Evolutionary conservation across 345 rosid species (phyloP), one percentile per base, ranked within the genome.

Genomic region (Clausena lansium): DNA sequence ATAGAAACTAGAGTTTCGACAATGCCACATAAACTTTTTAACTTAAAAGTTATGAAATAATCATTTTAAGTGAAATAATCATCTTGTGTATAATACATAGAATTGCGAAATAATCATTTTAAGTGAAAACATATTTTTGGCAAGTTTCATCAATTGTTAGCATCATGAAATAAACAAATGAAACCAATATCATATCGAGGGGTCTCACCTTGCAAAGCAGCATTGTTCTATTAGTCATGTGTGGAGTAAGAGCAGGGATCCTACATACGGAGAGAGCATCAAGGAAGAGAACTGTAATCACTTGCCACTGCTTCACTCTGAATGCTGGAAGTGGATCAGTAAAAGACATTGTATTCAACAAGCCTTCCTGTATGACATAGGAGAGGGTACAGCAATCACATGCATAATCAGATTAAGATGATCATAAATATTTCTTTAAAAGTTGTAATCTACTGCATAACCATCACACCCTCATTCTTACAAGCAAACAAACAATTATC

Each of bases 321-420:
- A 92, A 86, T 19, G 95, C 83, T 1, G 97, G 97, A 78, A 93
- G 83, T 2, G 97, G 86, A 77, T 93, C 93, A 22, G 81, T 38
- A 73, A 96, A 92, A 52, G 97, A 84, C 97, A 94, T 92, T 25
- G 98, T 94, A 41, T 89, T 93, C 90, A 94, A 84, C 83, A 96
- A 85, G 74, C 76, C 76, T 38, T 87, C 93, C 98, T 96, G 88
- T 61, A 74, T 24, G 63, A 41, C 52, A 61, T 50, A 38, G 55
- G 58, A 9, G 28, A 62, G 8, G 25, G 60, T 71, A 30, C 57
- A 76, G 35, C 50, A 66, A 76, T 55, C 36, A 66, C 35, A 13
- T 25, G 33, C 58, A 27, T 11, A 54, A 50, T 17, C 41, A 47
- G 14, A 64, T 50, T 7, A 17, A 5, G 5, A 35, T 52, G 25